Percentiles rank a stretch among this genome's conserved stretches.
Conservation (phyloP, 2,329 filamentous ascomycete species). For the Teratosphaeria viscida region DNA sequence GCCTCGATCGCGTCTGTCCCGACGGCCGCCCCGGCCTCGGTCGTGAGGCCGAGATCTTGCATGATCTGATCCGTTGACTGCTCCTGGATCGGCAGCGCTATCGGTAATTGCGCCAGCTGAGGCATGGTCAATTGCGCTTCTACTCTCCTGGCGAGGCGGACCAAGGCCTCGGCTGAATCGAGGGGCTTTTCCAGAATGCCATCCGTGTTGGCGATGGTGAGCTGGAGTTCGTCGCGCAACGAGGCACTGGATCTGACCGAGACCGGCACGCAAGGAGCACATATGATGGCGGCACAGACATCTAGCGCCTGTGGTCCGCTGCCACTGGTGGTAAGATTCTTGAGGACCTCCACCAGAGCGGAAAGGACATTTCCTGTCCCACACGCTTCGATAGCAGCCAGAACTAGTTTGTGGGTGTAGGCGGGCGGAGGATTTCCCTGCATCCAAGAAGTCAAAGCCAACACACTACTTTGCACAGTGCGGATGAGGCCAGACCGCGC, state of each 20-base stretch:
- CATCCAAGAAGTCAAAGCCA: conserved; percentile 55
- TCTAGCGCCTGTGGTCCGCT: conserved; percentile 56
- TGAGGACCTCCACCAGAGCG: conserved; percentile 58
- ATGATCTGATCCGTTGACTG: conserved; percentile 22
- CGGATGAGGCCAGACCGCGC: conserved; percentile 43
- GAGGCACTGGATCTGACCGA: not conserved
- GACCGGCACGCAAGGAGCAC: conserved; percentile 43
- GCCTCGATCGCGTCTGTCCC: conserved; percentile 2
- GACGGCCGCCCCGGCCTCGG: conserved; percentile 5
- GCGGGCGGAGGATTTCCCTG: conserved; percentile 45
- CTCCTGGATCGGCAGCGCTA: conserved; percentile 15
- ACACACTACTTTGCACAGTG: conserved; percentile 51
- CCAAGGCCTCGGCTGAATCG: conserved; percentile 42
- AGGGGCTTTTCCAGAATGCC: conserved; percentile 50
- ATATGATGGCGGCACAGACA: conserved; percentile 57
- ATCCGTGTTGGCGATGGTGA: conserved; percentile 41
- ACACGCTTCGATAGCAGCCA: conserved; percentile 49
- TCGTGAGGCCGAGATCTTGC: conserved; percentile 24
- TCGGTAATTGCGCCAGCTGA: conserved; percentile 38
- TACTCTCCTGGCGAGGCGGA: conserved; percentile 22
- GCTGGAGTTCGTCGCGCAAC: conserved; percentile 26
- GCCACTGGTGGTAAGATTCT: conserved; percentile 48
- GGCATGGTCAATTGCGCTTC: conserved; percentile 44
- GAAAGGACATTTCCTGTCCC: conserved; percentile 52
- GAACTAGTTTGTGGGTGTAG: conserved; percentile 63